A percentile compares a stretch with the other conserved stretches of the same genome.
phyloP scores from a whole-genome alignment of 768 basidiomycete species.

The Russula abietina region DNA sequence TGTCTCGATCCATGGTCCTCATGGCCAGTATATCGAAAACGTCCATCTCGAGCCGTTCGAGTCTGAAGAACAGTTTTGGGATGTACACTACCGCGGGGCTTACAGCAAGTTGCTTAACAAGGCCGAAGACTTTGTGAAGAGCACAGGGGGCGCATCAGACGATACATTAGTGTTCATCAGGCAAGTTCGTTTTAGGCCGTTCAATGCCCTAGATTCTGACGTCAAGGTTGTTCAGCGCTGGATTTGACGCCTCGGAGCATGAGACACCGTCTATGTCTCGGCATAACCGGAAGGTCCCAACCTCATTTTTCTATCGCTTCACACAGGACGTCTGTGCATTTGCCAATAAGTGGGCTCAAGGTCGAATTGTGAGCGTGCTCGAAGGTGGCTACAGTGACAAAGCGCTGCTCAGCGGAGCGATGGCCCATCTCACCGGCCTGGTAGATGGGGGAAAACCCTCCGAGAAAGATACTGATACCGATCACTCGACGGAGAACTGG shows the following conservation, averaged over 20 bases:
- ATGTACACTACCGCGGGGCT: constrained; percentile 62
- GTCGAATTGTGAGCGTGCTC: constrained; percentile 78
- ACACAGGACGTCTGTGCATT: constrained; percentile 63
- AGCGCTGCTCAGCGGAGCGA: constrained; percentile 74
- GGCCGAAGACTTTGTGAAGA: constrained; percentile 65
- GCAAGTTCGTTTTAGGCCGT: constrained; percentile 35
- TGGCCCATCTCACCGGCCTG: constrained; percentile 77
- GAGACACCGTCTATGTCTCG: constrained; percentile 89
- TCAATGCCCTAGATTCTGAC: constrained; percentile 1
- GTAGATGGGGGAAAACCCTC: constrained; percentile 29
- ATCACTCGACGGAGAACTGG: constrained; percentile 16
- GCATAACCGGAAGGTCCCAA: constrained; percentile 84
- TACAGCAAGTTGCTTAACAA: constrained; percentile 56
- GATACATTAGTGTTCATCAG: constrained; percentile 85
- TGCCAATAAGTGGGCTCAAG: constrained; percentile 56
- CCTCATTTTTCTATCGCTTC: constrained; percentile 80
- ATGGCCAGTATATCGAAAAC: constrained; percentile 86
- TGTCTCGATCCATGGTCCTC: constrained; percentile 65
- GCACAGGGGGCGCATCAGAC: constrained; percentile 56
- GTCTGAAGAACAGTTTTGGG: constrained; percentile 71
- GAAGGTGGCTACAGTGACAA: constrained; percentile 95
- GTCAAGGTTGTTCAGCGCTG: constrained; percentile 49
- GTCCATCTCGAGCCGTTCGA: constrained; percentile 73
- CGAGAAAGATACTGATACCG: not conserved
- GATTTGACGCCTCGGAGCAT: constrained; percentile 93